These are phyloP conservation scores for Leccinum brunneo-olivaceum DNA, from an alignment of 1,284 basidiomycete genomes.

Conservation along the genomic window DNA sequence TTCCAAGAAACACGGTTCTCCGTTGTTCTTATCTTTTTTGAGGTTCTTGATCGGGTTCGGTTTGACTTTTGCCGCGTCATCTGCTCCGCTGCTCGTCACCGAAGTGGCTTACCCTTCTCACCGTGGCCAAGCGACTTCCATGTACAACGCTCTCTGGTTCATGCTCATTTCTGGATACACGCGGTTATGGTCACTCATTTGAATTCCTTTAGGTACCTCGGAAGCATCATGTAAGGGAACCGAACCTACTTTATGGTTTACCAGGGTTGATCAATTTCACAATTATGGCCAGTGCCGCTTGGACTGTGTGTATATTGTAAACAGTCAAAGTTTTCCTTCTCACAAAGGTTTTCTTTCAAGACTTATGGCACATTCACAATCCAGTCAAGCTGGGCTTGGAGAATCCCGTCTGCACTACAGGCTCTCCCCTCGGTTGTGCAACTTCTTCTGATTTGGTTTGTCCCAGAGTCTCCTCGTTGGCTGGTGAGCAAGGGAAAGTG, in stretches of 20 bases:
- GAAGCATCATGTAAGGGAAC: slow-evolving; percentile 53
- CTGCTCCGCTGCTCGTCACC: slow-evolving; percentile 68
- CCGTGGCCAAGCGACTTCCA: slow-evolving; percentile 62
- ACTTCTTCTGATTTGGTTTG: slow-evolving; percentile 50
- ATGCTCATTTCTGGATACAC: neutral
- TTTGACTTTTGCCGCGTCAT: slow-evolving; percentile 57
- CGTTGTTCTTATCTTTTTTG: neutral
- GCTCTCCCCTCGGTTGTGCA: slow-evolving; percentile 57
- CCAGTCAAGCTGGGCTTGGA: slow-evolving; percentile 61
- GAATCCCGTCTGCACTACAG: slow-evolving; percentile 63
- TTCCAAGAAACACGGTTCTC: neutral
- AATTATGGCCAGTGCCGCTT: slow-evolving; percentile 44
- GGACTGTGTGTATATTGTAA: slow-evolving; percentile 34
- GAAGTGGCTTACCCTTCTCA: slow-evolving; percentile 73
- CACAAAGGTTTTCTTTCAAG: neutral
- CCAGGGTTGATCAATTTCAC: neutral
- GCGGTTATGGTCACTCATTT: neutral
- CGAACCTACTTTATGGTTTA: neutral
- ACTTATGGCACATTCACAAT: slow-evolving; percentile 69
- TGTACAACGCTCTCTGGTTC: slow-evolving; percentile 69
- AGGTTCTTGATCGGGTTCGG: slow-evolving; percentile 72
- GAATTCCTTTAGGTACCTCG: slow-evolving; percentile 40
- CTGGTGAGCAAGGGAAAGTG: slow-evolving; percentile 52
- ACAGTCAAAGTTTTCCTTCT: neutral
- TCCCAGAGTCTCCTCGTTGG: slow-evolving; percentile 67